Conservation (phyloP, 257 asterid species). For the Cruciata laevipes region DNA sequence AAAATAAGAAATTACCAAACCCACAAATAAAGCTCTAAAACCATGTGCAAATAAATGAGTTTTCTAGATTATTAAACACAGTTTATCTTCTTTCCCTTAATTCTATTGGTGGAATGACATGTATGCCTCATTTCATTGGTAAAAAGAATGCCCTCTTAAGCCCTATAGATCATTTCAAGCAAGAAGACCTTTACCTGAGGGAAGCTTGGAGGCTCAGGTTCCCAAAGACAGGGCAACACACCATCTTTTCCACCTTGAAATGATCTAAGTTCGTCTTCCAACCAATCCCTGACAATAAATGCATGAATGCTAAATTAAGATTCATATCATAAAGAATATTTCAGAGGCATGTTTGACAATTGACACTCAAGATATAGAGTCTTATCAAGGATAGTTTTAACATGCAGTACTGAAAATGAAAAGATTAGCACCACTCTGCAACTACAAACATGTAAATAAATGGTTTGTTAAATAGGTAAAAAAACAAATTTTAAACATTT, state of each 20-base stretch:
- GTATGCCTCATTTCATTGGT: neutral
- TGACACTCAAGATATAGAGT: neutral
- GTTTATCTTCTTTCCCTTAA: neutral
- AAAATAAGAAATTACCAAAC: neutral
- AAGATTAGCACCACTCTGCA: conserved; percentile 17
- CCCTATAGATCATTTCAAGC: neutral
- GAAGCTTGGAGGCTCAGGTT: conserved; percentile 82
- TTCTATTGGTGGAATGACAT: neutral
- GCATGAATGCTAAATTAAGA: neutral
- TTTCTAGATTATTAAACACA: neutral
- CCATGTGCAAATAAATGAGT: neutral
- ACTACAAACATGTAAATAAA: conserved; percentile 15
- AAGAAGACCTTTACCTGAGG: conserved; percentile 65
- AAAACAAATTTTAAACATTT: conserved; percentile 6
- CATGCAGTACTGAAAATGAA: neutral
- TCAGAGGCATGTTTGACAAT: neutral
- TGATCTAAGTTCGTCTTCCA: conserved; percentile 95
- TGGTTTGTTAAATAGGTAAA: conserved; percentile 8
- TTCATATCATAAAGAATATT: conserved; percentile 10
- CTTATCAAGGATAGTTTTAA: neutral
- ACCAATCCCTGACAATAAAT: conserved; percentile 59
- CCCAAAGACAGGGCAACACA: conserved; percentile 90
- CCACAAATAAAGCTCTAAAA: neutral
- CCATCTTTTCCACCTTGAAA: conserved; percentile 99
- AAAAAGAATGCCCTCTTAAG: neutral